Conservation (phyloP, 2,329 filamentous ascomycete genomes). For the Talaromyces marneffei region DNA sequence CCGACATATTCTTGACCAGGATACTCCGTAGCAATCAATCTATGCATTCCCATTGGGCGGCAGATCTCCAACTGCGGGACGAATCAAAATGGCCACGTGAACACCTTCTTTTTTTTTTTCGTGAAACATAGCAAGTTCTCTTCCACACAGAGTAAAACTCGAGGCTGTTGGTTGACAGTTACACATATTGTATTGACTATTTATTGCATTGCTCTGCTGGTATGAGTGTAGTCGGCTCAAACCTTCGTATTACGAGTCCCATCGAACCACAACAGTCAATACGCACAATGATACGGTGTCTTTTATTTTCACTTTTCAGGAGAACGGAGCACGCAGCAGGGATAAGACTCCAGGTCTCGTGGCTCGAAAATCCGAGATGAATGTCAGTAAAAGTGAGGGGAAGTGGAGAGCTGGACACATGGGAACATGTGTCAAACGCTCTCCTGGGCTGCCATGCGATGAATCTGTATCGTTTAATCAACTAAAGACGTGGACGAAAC, state of each 20-base stretch:
- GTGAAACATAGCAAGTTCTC: neutral
- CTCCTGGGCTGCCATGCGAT: neutral
- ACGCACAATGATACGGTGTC: neutral
- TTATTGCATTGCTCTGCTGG: neutral
- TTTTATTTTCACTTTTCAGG: neutral
- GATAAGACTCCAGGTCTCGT: neutral
- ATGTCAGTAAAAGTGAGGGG: neutral
- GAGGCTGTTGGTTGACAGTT: neutral
- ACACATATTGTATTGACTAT: neutral
- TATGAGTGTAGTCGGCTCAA: neutral
- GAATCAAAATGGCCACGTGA: slow-evolving; percentile 3
- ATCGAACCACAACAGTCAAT: neutral
- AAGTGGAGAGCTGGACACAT: neutral
- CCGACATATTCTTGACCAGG: neutral
- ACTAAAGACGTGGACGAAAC: neutral
- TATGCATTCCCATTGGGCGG: neutral
- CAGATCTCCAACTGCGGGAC: neutral
- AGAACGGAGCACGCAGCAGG: too few relatives aligned
- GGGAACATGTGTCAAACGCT: neutral
- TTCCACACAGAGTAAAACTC: neutral
- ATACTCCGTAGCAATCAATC: too few relatives aligned
- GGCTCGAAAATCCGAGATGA: neutral
- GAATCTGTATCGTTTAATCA: neutral
- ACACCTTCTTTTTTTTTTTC: neutral
- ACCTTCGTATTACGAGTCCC: neutral